Percentiles rank a stretch among this genome's conserved stretches.
Evolutionary conservation across 176 grass and related monocot species (phyloP).

Genomic region (Triticum timopheevii): DNA sequence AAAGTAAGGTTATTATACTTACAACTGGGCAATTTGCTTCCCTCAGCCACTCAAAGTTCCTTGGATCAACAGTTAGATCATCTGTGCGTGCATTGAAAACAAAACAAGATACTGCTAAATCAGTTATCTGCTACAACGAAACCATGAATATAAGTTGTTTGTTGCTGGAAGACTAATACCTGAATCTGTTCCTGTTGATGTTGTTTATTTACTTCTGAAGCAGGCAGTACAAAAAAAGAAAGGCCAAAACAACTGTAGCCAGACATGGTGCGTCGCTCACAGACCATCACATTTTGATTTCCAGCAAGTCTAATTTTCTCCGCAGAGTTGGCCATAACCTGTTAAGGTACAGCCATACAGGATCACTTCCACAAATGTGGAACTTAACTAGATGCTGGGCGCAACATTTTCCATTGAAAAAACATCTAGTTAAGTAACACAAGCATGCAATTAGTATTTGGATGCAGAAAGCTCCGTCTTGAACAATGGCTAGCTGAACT

Average conservation of each 20-base stretch:
- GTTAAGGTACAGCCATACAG: not conserved
- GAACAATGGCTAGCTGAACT: not conserved
- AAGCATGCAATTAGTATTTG: not conserved
- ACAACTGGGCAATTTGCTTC: conserved; percentile 96
- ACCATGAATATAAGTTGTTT: too few species aligned
- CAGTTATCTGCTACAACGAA: too few species aligned
- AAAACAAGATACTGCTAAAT: too few species aligned
- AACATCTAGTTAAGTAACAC: not conserved
- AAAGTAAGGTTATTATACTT: conserved; percentile 41
- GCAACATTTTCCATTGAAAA: not conserved
- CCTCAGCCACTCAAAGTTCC: too few species aligned
- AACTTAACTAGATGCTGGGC: not conserved
- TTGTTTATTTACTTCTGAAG: too few species aligned
- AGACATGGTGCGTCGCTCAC: too few species aligned
- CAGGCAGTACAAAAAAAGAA: too few species aligned
- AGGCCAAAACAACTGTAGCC: too few species aligned
- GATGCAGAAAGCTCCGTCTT: not conserved
- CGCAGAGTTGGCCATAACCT: conserved; percentile 78
- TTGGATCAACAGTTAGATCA: too few species aligned
- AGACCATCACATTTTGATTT: conserved; percentile 94
- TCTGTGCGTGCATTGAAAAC: too few species aligned
- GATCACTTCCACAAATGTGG: conserved; percentile 5
- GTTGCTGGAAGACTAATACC: too few species aligned
- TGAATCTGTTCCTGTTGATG: too few species aligned
- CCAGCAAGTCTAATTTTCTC: conserved; percentile 95